Conservation (phyloP, 2,329 filamentous ascomycete genomes). For the Sodiomyces alkalinus region DNA sequence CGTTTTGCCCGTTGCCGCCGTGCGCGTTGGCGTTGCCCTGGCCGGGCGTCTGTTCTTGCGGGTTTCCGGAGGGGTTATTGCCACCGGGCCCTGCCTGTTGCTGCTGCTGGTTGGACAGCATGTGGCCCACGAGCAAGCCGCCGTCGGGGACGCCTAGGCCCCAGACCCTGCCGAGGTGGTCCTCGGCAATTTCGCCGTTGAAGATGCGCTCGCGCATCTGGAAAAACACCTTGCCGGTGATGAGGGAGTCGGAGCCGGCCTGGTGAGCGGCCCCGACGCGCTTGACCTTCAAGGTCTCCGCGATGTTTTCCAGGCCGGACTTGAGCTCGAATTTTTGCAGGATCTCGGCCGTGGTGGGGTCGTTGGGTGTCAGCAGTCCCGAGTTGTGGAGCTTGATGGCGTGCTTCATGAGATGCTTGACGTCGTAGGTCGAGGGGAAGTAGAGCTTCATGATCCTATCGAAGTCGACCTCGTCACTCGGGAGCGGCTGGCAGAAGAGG, state of each 20-base stretch:
- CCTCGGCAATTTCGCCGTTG: conserved; percentile 62
- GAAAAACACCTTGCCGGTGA: conserved; percentile 93
- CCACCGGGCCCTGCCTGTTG: no score
- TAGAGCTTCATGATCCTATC: conserved; percentile 79
- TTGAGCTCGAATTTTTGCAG: conserved; percentile 79
- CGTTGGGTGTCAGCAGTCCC: conserved; percentile 46
- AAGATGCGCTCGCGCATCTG: conserved; percentile 82
- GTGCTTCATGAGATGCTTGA: conserved; percentile 93
- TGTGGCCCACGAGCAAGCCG: conserved; percentile 20
- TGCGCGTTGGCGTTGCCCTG: conserved; percentile 19
- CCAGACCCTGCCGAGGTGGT: conserved; percentile 85
- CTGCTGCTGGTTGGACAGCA: conserved; percentile 18
- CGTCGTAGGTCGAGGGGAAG: conserved; percentile 88
- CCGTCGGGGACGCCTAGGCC: conserved; percentile 65
- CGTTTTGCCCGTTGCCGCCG: conserved; percentile 21
- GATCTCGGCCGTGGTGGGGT: conserved; percentile 54
- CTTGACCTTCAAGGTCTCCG: conserved; percentile 83
- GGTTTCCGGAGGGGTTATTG: no score
- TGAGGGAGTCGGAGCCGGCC: conserved; percentile 81
- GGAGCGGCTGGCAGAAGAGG: conserved; percentile 67
- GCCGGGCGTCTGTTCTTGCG: no score
- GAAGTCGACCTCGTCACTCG: conserved; percentile 81
- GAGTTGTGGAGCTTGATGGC: conserved; percentile 56
- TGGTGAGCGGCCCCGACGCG: conserved; percentile 79
- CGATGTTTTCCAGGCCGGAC: conserved; percentile 83